A percentile compares a stretch with the other conserved stretches of the same genome.
phyloP scores from a whole-genome alignment of 495 filamentous ascomycete species.

The Aspergillus affinis region DNA sequence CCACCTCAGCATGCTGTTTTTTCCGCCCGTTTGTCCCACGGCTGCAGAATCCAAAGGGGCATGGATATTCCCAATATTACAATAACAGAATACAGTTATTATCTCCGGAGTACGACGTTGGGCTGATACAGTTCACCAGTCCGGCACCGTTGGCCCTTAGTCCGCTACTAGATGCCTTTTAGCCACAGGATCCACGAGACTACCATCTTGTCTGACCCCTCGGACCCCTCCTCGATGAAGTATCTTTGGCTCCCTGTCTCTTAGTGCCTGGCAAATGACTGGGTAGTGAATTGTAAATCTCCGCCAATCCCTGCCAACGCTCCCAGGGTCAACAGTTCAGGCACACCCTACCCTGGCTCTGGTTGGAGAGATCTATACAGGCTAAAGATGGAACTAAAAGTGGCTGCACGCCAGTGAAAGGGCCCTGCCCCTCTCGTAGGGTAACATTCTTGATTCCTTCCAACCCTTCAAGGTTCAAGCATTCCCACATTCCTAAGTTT shows the following conservation, averaged over 20 bases:
- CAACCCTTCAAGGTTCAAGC: constrained; percentile 7
- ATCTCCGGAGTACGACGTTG: background rate
- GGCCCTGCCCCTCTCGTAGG: background rate
- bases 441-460: constrained; percentile 10
- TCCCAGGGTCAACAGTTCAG: background rate
- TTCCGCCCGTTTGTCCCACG: no score
- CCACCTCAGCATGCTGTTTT: background rate
- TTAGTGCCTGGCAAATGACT: background rate
- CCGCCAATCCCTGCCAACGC: background rate
- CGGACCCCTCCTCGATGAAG: constrained; percentile 4
- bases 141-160: constrained; percentile 10
- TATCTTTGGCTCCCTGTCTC: constrained; percentile 1
- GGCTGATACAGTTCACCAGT: constrained; percentile 9
- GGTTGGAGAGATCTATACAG: constrained; percentile 11
- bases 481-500: constrained; percentile 11
- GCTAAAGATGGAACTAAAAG: constrained; percentile 9
- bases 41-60: no score
- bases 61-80: background rate
- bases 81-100: no score
- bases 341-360: background rate
- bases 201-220: constrained; percentile 2
- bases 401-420: constrained; percentile 6
- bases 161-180: constrained; percentile 4
- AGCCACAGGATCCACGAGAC: constrained; percentile 11
- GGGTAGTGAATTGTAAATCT: constrained; percentile 1